Evolutionary conservation across 345 rosid genomes (phyloP).

Genomic region (Bretschneidera sinensis): DNA sequence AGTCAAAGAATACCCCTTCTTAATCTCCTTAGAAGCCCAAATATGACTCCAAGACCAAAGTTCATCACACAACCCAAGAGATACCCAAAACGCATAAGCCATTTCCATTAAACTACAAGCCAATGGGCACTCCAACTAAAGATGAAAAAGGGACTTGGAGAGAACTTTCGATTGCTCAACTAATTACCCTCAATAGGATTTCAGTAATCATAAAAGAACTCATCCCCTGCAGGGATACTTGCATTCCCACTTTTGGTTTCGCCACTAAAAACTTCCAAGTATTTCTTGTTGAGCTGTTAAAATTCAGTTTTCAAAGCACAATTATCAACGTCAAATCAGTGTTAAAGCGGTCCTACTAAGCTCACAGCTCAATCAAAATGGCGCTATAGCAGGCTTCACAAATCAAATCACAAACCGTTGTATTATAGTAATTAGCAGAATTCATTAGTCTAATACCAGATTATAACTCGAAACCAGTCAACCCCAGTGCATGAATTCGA

Average conservation of each 20-base stretch:
- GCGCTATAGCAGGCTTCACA: neutral
- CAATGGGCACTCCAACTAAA: too few species aligned
- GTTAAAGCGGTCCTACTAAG: neutral
- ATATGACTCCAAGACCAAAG: too few species aligned
- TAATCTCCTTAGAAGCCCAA: too few species aligned
- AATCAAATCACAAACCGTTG: neutral
- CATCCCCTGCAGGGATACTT: neutral
- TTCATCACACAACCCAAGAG: too few species aligned
- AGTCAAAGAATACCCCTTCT: too few species aligned
- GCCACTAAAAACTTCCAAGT: too few species aligned
- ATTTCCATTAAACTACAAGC: too few species aligned
- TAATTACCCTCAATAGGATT: neutral
- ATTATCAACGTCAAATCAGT: neutral
- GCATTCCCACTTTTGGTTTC: neutral
- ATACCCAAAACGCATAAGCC: too few species aligned
- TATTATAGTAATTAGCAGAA: neutral
- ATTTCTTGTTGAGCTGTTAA: too few species aligned
- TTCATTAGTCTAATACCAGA: neutral
- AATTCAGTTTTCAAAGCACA: neutral
- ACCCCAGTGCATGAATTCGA: neutral
- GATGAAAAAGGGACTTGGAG: too few species aligned
- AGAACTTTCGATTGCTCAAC: neutral
- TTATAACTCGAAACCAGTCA: too few species aligned
- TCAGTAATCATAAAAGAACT: neutral
- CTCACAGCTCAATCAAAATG: too few species aligned